These are phyloP conservation scores for Vicia faba DNA, from an alignment of 306 rosid species.

Conservation along the genomic window DNA sequence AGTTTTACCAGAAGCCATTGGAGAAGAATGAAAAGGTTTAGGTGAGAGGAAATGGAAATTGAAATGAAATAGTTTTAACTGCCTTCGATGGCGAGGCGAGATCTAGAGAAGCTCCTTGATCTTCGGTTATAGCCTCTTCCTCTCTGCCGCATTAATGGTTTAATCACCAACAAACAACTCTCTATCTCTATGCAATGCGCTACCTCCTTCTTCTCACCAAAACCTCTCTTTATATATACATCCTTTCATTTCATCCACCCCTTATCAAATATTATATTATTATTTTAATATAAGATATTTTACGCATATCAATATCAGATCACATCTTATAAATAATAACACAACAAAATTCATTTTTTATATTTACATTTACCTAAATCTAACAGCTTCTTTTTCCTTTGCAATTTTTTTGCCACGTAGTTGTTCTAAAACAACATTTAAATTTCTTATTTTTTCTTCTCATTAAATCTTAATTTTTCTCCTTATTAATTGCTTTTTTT, in stretches of 20 bases:
- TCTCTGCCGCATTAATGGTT: conserved; percentile 65
- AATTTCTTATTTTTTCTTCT: too few species aligned
- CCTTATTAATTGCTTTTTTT: too few species aligned
- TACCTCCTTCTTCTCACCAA: not conserved
- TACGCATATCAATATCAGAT: not conserved
- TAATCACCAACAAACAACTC: not conserved
- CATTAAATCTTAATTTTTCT: too few species aligned
- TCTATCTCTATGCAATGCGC: not conserved
- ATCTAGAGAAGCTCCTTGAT: conserved; percentile 88
- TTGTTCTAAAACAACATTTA: too few species aligned
- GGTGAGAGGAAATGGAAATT: not conserved
- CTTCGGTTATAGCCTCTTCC: conserved; percentile 68
- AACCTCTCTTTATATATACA: not conserved
- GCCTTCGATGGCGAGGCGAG: conserved; percentile 82
- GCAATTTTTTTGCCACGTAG: too few species aligned
- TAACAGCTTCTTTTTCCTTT: too few species aligned
- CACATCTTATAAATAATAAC: not conserved
- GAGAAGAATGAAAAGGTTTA: not conserved
- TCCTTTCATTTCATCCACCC: not conserved
- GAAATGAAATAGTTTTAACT: conserved; percentile 34
- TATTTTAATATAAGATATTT: not conserved
- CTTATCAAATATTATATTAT: too few species aligned
- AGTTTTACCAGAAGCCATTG: conserved; percentile 44
- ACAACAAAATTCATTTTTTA: too few species aligned
- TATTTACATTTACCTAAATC: too few species aligned